Evolutionary conservation across 345 rosid species (phyloP).

Genomic region (Salix koriyanagi): DNA sequence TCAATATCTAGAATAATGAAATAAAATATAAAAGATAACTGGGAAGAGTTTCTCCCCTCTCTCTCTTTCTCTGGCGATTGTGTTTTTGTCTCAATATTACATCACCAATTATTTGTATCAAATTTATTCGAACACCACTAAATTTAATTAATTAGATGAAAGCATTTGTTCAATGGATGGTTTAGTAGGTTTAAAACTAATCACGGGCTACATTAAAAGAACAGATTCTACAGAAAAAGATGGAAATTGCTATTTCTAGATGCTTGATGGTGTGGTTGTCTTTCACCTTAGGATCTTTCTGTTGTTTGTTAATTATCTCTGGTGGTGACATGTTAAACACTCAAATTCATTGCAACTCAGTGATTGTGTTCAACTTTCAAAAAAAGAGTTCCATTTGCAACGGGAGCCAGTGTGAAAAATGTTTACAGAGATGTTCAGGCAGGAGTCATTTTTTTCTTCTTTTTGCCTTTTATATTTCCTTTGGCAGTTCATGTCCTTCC

Average conservation of each 20-base stretch:
- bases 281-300: background rate
- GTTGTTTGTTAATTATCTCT: background rate
- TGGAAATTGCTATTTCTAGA: background rate
- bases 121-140: no score
- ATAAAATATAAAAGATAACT: background rate
- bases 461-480: background rate
- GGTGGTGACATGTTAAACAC: background rate
- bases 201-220: background rate
- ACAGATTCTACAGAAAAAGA: background rate
- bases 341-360: background rate
- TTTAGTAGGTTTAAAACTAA: background rate
- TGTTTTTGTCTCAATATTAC: background rate
- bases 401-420: background rate
- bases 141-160: background rate
- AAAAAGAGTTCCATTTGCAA: background rate
- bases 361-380: background rate
- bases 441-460: background rate
- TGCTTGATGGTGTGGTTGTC: background rate
- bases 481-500: background rate
- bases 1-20: background rate
- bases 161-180: background rate
- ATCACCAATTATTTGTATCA: background rate
- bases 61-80: background rate
- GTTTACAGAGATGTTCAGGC: background rate
- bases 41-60: background rate